Base-by-base conservation (phyloP, 2,329 filamentous ascomycete species). In the Aureobasidium sp. region DNA sequence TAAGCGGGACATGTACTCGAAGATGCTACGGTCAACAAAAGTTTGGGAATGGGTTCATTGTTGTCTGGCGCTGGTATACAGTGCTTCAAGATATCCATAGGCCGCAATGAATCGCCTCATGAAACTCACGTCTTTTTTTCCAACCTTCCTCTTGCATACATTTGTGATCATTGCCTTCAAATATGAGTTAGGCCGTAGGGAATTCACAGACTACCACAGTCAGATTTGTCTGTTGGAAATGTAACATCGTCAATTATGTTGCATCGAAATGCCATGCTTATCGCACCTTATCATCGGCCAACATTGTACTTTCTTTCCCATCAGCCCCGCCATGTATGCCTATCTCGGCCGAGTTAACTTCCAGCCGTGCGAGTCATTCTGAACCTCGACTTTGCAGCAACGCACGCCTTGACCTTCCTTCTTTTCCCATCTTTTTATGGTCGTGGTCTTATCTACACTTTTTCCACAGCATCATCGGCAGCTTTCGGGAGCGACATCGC, bases 1-100 rank as follows among this genome's bases (percentile, higher is more conserved):
- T 97, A 97, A 66, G 67, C 43, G 60, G 39, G 50, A 46, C 29
- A 20, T 47, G 50, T 44, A 56, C 43, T 46, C 60, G 50, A 56
- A 56, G 39, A 62, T 53, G 60, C 43, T 62, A 55, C 50, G 60
- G 48, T 62, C 39, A 46, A 61, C 34, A 62, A 60, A 51, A 60
- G 46, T 60, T 50, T 56, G 60, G 60, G 60, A 43, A 62, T 48
- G 39, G 59, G 24, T 52, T 62, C 60, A 41, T 55, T 48, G 32
- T 41, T 32, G 60, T 48, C 51, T 56, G 60, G 60, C 60, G 26
- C 51, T 55, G 50, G 50, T 26, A 41, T 56, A 48, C 34, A 53
- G 60, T 62, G 60, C 48, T 62, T 48, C 43, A 56, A 56, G 24
- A 62, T 62, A 62, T 51, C 60, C 60, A n/a, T 56, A 62, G 60